Percentiles rank a stretch among this genome's conserved stretches.
These are phyloP conservation scores for Thamnidium elegans DNA, from an alignment of 192 early-diverging fungal species.

Conservation along the genomic window DNA sequence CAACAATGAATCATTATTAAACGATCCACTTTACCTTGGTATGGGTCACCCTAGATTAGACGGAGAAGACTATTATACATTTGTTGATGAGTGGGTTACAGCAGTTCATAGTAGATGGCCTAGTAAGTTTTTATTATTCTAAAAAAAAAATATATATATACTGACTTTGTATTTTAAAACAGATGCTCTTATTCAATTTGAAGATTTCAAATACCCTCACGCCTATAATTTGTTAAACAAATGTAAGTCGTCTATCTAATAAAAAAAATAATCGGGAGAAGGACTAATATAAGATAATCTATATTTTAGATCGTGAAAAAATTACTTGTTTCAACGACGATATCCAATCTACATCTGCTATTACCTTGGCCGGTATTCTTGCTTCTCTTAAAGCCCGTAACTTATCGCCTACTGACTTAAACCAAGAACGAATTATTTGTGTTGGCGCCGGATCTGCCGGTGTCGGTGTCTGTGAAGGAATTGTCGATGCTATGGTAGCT, in stretches of 20 bases:
- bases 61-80: slow-evolving; percentile 45
- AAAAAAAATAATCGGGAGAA: background rate
- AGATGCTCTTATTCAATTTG: slow-evolving; percentile 43
- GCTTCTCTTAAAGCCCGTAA: slow-evolving; percentile 34
- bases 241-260: slow-evolving; percentile 21
- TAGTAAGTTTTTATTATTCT: slow-evolving; percentile 36
- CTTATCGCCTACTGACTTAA: slow-evolving; percentile 9
- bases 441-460: slow-evolving; percentile 37
- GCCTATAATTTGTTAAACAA: slow-evolving; percentile 40
- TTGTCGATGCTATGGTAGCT: slow-evolving; percentile 37
- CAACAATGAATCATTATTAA: slow-evolving; percentile 31
- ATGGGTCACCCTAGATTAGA: slow-evolving; percentile 38
- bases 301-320: slow-evolving; percentile 26
- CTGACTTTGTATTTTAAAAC: background rate
- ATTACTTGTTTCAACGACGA: slow-evolving; percentile 41
- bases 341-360: slow-evolving; percentile 40
- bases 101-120: slow-evolving; percentile 53
- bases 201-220: slow-evolving; percentile 41
- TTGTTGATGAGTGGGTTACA: slow-evolving; percentile 54
- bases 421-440: slow-evolving; percentile 34
- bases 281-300: background rate
- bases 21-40: slow-evolving; percentile 39
- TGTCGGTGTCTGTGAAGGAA: slow-evolving; percentile 42
- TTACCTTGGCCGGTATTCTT: slow-evolving; percentile 37
- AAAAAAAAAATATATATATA: background rate